phyloP scores from a whole-genome alignment of 257 asterid genomes.

The Verbena officinalis region DNA sequence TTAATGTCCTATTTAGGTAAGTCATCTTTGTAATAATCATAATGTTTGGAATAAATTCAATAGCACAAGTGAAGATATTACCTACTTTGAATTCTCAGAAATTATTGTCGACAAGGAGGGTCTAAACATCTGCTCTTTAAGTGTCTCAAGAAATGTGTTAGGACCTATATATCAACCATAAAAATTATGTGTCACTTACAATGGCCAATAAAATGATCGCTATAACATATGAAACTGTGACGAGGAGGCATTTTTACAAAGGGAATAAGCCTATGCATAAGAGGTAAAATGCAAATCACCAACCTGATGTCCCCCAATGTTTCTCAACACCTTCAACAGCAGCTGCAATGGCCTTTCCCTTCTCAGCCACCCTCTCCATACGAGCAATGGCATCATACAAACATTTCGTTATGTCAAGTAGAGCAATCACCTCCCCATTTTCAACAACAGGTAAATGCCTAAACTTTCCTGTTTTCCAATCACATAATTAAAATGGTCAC shows the following conservation, averaged over 20 bases:
- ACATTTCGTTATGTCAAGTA: conserved; percentile 95
- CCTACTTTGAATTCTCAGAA: conserved; percentile 97
- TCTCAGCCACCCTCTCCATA: conserved; percentile 97
- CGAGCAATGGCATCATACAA: conserved; percentile 97
- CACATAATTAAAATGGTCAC: conserved; percentile 6
- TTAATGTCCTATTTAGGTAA: not conserved
- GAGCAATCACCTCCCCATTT: conserved; percentile 94
- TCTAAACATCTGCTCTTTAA: conserved; percentile 80
- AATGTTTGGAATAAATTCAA: conserved; percentile 11
- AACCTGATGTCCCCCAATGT: conserved; percentile 85
- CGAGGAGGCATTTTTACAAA: not conserved
- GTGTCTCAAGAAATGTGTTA: conserved; percentile 79
- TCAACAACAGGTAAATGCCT: conserved; percentile 98
- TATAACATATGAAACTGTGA: not conserved
- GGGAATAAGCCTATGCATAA: too few relatives aligned
- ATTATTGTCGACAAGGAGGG: conserved; percentile 90
- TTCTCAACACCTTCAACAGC: conserved; percentile 99
- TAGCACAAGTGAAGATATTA: conserved; percentile 61
- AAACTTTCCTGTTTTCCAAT: conserved; percentile 70
- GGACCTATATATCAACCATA: conserved; percentile 54
- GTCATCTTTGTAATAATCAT: conserved; percentile 3
- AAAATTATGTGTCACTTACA: conserved; percentile 16
- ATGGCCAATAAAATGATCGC: conserved; percentile 16
- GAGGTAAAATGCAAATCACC: not conserved
- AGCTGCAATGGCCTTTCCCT: conserved; percentile 98